These are phyloP conservation scores for Elaeis oleifera DNA, from an alignment of 202 grass and related monocot species.

Conservation along the genomic window DNA sequence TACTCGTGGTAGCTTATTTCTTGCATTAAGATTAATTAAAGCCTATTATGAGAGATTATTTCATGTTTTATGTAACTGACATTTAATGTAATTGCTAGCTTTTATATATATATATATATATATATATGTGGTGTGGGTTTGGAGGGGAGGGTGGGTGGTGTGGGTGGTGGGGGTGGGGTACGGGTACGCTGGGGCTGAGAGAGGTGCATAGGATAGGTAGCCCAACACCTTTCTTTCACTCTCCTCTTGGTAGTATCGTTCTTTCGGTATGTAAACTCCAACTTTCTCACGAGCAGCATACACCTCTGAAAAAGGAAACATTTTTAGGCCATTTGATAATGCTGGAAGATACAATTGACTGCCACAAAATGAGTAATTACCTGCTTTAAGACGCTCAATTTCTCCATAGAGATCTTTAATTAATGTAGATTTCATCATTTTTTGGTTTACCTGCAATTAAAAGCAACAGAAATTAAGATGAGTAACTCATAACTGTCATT, in stretches of 20 bases:
- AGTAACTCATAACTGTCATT: too few relatives aligned
- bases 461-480: background rate
- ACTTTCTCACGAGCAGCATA: conserved; percentile 94
- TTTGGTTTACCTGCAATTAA: conserved; percentile 15
- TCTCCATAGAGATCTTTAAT: conserved; percentile 17
- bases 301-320: conserved; percentile 51
- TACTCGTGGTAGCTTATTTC: too few relatives aligned
- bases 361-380: background rate
- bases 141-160: too few relatives aligned
- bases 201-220: too few relatives aligned
- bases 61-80: too few relatives aligned
- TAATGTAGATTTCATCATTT: conserved; percentile 24
- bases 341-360: conserved; percentile 5
- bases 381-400: conserved; percentile 21
- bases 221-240: conserved; percentile 77
- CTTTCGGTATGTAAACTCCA: conserved; percentile 96
- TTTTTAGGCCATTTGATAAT: conserved; percentile 13
- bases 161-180: too few relatives aligned
- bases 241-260: conserved; percentile 83
- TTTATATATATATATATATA: too few relatives aligned
- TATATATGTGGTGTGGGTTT: too few relatives aligned
- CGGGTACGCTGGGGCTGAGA: too few relatives aligned
- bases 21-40: too few relatives aligned
- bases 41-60: too few relatives aligned
- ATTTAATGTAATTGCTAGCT: too few relatives aligned